These are phyloP conservation scores for Cryptosporidium canis DNA, from an alignment of 169 alveolate genomes.

Conservation along the genomic window DNA sequence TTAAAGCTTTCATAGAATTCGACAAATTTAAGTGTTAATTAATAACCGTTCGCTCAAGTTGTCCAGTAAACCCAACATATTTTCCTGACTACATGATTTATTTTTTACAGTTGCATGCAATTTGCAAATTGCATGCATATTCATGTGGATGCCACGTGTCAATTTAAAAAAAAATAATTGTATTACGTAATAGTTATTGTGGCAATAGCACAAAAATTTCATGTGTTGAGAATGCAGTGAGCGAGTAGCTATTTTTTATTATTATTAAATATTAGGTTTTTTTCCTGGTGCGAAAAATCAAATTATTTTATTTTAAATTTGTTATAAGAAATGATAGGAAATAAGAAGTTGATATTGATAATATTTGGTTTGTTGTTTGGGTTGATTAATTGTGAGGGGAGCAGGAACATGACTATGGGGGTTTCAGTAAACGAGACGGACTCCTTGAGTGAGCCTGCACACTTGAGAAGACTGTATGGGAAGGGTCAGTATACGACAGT, in stretches of 20 bases:
- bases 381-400: constrained; percentile 20
- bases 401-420: not conserved
- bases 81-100: not conserved
- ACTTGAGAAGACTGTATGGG: constrained; percentile 45
- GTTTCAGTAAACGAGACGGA: not conserved
- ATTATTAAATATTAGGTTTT: not conserved
- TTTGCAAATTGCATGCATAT: not conserved
- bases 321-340: not conserved
- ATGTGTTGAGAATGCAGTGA: not conserved
- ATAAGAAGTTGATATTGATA: not conserved
- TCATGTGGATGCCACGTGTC: constrained; percentile 66
- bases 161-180: not conserved
- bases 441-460: not conserved
- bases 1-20: not conserved
- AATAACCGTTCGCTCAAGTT: not conserved
- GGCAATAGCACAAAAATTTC: not conserved
- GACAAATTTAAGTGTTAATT: not conserved
- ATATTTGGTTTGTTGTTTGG: constrained; percentile 8
- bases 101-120: not conserved
- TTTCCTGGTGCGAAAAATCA: not conserved
- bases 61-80: not conserved
- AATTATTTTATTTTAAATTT: not conserved
- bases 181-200: constrained; percentile 23
- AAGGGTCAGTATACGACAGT: constrained; percentile 38
- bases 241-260: not conserved